Evolutionary conservation across 768 basidiomycete species (phyloP), one percentile per base, ranked within the genome.

Genomic region (Galerina sulciceps): DNA sequence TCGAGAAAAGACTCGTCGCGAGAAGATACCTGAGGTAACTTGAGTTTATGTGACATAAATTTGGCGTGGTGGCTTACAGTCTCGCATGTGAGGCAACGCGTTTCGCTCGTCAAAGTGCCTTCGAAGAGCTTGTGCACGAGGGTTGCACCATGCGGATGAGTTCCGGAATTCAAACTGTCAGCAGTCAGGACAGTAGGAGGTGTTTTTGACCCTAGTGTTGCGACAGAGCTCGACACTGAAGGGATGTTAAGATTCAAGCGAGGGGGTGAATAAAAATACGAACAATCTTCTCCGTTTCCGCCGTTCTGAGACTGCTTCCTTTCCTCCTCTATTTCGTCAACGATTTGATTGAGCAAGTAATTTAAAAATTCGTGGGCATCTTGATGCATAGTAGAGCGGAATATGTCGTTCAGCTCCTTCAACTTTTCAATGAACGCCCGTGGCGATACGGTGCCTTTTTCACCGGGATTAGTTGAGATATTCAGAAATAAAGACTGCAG

Each of bases 351-450:
- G 54, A 99, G 77, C 23, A 98, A 77, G 75, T 90, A 98, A 71
- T 96, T 97, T 41, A 98, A 80, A 73, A 99, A 99, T 74, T 99
- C 97, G 75, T 99, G 97, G 2, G 97, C 97, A 72, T 99, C 97
- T 71, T 99, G 97, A 71, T 99, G 97, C 84, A 91, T 90, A 14
- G 91, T 89, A 37, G 88, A 88, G 47, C 94, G 84, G 69, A 98
- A 99, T 45, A 89, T 80, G 67, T 94, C 93, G 73, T 99, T 99
- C 67, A 93, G 81, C 68, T 94, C 88, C 75, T 93, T 93, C 66
- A 99, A 84, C 71, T 96, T 96, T 69, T 94, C 89, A 70, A 99
- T 90, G 74, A 99, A 93, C 20, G 91, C 91, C 56, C 89, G 86
- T 1, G 97, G 97, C 1, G 94, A 85, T 41, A 98, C 85, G 9